phyloP scores from a whole-genome alignment of 2,329 filamentous ascomycete species.

The Nothopassalora personata region DNA sequence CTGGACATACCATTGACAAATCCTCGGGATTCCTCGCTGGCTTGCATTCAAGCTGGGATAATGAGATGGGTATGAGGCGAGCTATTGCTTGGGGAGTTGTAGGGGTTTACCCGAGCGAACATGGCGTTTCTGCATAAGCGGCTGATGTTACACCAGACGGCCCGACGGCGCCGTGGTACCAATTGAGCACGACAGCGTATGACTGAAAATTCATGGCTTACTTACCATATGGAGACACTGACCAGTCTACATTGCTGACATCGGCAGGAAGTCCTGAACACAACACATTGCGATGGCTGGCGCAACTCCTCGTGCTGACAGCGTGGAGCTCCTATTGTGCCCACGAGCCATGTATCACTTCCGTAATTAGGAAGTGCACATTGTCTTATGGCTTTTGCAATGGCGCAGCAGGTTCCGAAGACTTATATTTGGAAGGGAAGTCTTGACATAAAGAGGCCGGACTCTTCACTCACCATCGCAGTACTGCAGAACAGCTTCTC shows the following conservation, averaged over 20 bases:
- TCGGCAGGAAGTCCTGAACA: background rate
- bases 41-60: slow-evolving; percentile 53
- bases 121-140: background rate
- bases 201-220: background rate
- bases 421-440: background rate
- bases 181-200: background rate
- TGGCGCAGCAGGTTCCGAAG: background rate
- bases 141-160: background rate
- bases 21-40: slow-evolving; percentile 42
- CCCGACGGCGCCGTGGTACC: background rate
- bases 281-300: background rate
- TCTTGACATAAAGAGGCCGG: background rate
- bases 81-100: slow-evolving; percentile 46
- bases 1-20: slow-evolving; percentile 55
- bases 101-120: slow-evolving; percentile 34
- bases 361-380: background rate
- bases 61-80: slow-evolving; percentile 47
- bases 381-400: background rate
- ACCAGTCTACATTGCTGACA: background rate
- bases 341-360: background rate
- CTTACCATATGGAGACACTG: background rate
- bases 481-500: background rate
- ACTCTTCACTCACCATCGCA: too few relatives aligned
- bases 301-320: background rate
- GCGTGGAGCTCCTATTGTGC: background rate